phyloP scores from a whole-genome alignment of 2,329 filamentous ascomycete genomes.

The Beauveria sp. region DNA sequence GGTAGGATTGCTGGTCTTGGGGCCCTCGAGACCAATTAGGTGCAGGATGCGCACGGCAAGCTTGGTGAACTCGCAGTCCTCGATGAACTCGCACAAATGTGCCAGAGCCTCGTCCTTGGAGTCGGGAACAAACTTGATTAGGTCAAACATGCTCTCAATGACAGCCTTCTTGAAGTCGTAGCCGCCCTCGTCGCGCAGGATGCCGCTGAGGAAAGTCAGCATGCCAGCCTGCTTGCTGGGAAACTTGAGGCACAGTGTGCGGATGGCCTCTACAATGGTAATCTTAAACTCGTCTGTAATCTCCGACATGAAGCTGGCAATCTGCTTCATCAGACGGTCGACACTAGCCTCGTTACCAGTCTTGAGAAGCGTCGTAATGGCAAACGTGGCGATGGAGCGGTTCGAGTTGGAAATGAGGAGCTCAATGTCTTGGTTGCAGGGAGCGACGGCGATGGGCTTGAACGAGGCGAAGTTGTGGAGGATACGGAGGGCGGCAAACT shows the following conservation, averaged over 20 bases:
- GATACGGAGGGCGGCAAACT: slow-evolving; percentile 94
- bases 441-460: slow-evolving; percentile 85
- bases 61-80: slow-evolving; percentile 99
- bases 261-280: slow-evolving; percentile 97
- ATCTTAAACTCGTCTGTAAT: slow-evolving; percentile 99
- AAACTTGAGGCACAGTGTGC: slow-evolving; percentile 94
- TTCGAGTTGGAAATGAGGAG: slow-evolving; percentile 94
- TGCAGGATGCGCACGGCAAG: slow-evolving; percentile 92
- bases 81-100: slow-evolving; percentile 97
- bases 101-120: slow-evolving; percentile 74
- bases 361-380: slow-evolving; percentile 95
- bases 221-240: slow-evolving; percentile 97
- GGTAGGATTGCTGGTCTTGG: slow-evolving; percentile 89
- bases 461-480: slow-evolving; percentile 94
- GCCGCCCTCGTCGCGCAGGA: slow-evolving; percentile 90
- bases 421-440: slow-evolving; percentile 97
- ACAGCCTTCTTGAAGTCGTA: slow-evolving; percentile 98
- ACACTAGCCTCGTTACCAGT: slow-evolving; percentile 97
- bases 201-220: slow-evolving; percentile 95
- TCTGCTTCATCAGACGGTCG: slow-evolving; percentile 97
- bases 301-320: slow-evolving; percentile 95
- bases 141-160: slow-evolving; percentile 97
- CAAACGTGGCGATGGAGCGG: slow-evolving; percentile 94
- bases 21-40: slow-evolving; percentile 86
- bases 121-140: slow-evolving; percentile 98